phyloP scores from a whole-genome alignment of 495 filamentous ascomycete genomes.

The Penicillium simplicissimum region DNA sequence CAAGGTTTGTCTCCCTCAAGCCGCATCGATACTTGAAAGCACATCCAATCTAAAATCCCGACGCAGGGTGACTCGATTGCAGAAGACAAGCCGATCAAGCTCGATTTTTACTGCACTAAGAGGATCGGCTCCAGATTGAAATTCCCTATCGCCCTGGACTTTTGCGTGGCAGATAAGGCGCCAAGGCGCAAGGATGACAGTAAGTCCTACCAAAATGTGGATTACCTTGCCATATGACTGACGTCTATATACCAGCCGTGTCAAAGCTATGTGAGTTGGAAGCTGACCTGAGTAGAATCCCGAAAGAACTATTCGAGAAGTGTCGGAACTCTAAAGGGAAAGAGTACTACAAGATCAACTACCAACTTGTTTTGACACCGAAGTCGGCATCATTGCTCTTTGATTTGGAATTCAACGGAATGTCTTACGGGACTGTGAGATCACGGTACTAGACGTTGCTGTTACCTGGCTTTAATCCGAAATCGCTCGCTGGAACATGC shows the following conservation, averaged over 20 bases:
- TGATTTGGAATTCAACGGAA: conserved; percentile 30
- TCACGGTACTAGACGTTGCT: conserved; percentile 13
- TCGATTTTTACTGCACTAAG: conserved; percentile 1
- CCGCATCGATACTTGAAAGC: background rate
- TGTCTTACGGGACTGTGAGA: conserved; percentile 23
- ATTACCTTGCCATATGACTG: background rate
- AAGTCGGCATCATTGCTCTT: conserved; percentile 30
- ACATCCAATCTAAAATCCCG: background rate
- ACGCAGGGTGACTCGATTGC: conserved; percentile 6
- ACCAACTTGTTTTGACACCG: conserved; percentile 25
- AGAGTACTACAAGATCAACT: conserved; percentile 21
- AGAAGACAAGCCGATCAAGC: conserved; percentile 11
- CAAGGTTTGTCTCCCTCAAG: conserved; percentile 20
- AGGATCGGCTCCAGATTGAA: background rate
- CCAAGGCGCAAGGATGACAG: background rate
- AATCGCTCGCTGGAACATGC: background rate
- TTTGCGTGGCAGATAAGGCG: conserved; percentile 2
- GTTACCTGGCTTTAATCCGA: background rate
- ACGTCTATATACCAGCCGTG: conserved; percentile 10
- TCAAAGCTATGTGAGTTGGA: conserved; percentile 20
- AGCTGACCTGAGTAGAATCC: conserved; percentile 27
- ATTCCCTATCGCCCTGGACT: background rate
- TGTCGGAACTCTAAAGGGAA: conserved; percentile 22
- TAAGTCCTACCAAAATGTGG: background rate
- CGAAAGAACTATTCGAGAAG: conserved; percentile 24